phyloP scores from a whole-genome alignment of 1,139 yeast species.

The Saccharomyces hybrid region DNA sequence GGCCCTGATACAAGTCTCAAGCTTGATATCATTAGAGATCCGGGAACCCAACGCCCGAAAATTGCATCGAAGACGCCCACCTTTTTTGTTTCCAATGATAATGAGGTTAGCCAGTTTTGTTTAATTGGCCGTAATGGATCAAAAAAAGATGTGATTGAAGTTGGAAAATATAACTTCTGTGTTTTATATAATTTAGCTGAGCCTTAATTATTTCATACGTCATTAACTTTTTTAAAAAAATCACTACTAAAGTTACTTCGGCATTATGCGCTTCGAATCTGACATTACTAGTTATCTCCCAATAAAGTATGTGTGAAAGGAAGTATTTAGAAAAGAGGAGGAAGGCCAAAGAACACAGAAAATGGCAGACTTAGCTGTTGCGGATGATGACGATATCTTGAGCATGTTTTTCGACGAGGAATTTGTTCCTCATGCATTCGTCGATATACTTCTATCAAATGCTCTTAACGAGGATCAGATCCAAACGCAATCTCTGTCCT shows the following conservation, averaged over 20 bases:
- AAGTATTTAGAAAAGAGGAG: neutral
- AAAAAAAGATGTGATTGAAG: slow-evolving; percentile 11
- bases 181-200: slow-evolving; percentile 5
- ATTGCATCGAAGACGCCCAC: slow-evolving; percentile 9
- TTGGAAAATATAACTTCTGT: slow-evolving; percentile 21
- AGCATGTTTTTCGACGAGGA: slow-evolving; percentile 44
- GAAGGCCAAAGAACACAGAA: neutral
- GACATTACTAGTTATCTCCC: neutral
- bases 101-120: slow-evolving; percentile 13
- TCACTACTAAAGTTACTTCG: neutral
- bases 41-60: neutral
- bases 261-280: neutral
- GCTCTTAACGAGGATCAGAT: slow-evolving; percentile 21
- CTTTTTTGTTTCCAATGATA: slow-evolving; percentile 19
- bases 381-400: slow-evolving; percentile 30
- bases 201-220: neutral
- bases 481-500: slow-evolving; percentile 34
- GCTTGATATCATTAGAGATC: slow-evolving; percentile 6
- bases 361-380: slow-evolving; percentile 1
- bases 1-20: slow-evolving; percentile 20
- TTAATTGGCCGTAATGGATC: slow-evolving; percentile 4
- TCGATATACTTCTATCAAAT: slow-evolving; percentile 39
- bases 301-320: neutral
- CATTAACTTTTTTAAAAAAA: neutral
- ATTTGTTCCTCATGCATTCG: slow-evolving; percentile 44